A percentile compares a stretch with the other conserved stretches of the same genome.
These are phyloP conservation scores for Asclepias syriaca DNA, from an alignment of 257 asterid species.

Conservation along the genomic window DNA sequence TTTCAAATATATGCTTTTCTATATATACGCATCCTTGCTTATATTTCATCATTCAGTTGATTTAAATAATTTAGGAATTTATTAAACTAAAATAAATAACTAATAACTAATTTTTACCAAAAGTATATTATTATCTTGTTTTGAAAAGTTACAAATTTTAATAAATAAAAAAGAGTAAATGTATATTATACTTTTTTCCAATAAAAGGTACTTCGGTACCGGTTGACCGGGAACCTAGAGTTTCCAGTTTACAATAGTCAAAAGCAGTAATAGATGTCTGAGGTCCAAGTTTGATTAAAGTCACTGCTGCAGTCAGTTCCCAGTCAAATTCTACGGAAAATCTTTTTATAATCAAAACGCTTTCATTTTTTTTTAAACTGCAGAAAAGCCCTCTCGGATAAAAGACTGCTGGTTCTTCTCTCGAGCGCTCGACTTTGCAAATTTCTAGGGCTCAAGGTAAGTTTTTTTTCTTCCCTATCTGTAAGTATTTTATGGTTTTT, in stretches of 20 bases:
- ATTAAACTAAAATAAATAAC: too few relatives aligned
- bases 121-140: too few relatives aligned
- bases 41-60: too few relatives aligned
- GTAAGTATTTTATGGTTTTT: background rate
- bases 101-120: too few relatives aligned
- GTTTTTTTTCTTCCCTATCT: background rate
- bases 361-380: background rate
- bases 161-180: too few relatives aligned
- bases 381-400: constrained; percentile 4
- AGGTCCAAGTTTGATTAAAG: background rate
- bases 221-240: background rate
- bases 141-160: too few relatives aligned
- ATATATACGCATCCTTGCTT: too few relatives aligned
- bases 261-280: background rate
- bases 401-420: background rate
- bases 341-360: background rate
- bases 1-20: too few relatives aligned
- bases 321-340: background rate
- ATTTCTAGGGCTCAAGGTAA: background rate
- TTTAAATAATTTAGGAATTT: too few relatives aligned
- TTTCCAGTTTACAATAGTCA: background rate
- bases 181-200: too few relatives aligned
- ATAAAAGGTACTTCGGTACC: too few relatives aligned
- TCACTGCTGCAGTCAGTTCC: background rate
- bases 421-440: background rate